phyloP scores from a whole-genome alignment of 2,329 filamentous ascomycete species.

The Coniochaeta hoffmannii region DNA sequence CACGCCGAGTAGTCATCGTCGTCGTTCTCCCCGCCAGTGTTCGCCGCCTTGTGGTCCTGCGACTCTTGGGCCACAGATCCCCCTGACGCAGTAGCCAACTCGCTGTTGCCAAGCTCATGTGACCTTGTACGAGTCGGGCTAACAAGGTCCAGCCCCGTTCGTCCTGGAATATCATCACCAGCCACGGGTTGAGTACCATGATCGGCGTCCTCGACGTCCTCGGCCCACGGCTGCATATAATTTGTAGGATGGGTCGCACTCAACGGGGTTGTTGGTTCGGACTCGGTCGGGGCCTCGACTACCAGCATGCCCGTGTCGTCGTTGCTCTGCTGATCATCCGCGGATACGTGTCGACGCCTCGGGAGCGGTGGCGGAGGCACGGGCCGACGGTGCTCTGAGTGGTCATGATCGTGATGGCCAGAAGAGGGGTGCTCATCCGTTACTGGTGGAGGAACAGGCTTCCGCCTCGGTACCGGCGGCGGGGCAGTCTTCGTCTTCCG shows the following conservation, averaged over 20 bases:
- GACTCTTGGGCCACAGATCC: neutral
- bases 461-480: slow-evolving; percentile 56
- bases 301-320: slow-evolving; percentile 49
- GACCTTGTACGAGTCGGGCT: neutral
- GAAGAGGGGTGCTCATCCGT: slow-evolving; percentile 10
- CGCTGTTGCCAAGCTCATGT: neutral
- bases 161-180: neutral
- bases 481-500: slow-evolving; percentile 50
- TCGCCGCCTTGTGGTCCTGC: neutral
- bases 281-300: slow-evolving; percentile 58
- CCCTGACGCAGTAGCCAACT: neutral
- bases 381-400: slow-evolving; percentile 19
- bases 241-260: slow-evolving; percentile 23
- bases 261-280: slow-evolving; percentile 46
- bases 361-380: slow-evolving; percentile 41
- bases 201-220: slow-evolving; percentile 22
- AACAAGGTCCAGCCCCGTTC: neutral
- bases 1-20: slow-evolving; percentile 25
- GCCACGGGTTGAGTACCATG: slow-evolving; percentile 3
- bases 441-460: slow-evolving; percentile 43
- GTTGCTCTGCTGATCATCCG: slow-evolving; percentile 23
- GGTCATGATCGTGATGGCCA: slow-evolving; percentile 7
- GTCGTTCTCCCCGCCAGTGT: slow-evolving; percentile 4
- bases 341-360: slow-evolving; percentile 28
- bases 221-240: slow-evolving; percentile 25